phyloP scores from a whole-genome alignment of 2,329 filamentous ascomycete genomes.

The Sporothrix pseudoabietina region DNA sequence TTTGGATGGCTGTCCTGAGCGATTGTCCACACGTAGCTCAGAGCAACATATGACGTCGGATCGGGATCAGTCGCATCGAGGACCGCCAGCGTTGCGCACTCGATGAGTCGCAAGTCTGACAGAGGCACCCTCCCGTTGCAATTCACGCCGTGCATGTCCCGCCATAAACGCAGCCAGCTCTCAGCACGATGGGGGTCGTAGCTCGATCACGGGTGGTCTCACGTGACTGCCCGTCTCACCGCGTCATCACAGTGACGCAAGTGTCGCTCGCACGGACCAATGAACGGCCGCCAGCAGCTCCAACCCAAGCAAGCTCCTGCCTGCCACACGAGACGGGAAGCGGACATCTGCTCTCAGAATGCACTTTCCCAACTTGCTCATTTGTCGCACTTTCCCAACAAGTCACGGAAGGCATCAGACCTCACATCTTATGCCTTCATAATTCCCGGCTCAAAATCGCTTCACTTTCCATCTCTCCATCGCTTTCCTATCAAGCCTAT shows the following conservation, averaged over 20 bases:
- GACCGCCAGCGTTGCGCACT: no score
- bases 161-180: no score
- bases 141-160: no score
- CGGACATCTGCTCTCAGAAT: constrained; percentile 1
- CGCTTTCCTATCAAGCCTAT: neutral
- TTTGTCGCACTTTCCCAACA: constrained; percentile 1
- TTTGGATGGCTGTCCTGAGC: no score
- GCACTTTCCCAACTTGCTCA: constrained; percentile 1
- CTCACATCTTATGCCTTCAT: neutral
- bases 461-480: neutral
- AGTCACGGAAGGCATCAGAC: neutral
- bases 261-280: constrained; percentile 1
- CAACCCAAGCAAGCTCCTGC: constrained; percentile 4
- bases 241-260: constrained; percentile 7
- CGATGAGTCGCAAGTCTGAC: no score
- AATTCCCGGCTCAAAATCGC: neutral
- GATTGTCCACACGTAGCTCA: no score
- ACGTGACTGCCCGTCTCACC: neutral
- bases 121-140: no score
- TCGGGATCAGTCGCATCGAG: no score
- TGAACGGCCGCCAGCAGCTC: neutral
- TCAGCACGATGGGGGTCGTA: no score
- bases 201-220: neutral
- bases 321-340: neutral
- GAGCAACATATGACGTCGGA: no score